Conservation (phyloP, 208 protist genomes). For the Novymonas esmeraldas region DNA sequence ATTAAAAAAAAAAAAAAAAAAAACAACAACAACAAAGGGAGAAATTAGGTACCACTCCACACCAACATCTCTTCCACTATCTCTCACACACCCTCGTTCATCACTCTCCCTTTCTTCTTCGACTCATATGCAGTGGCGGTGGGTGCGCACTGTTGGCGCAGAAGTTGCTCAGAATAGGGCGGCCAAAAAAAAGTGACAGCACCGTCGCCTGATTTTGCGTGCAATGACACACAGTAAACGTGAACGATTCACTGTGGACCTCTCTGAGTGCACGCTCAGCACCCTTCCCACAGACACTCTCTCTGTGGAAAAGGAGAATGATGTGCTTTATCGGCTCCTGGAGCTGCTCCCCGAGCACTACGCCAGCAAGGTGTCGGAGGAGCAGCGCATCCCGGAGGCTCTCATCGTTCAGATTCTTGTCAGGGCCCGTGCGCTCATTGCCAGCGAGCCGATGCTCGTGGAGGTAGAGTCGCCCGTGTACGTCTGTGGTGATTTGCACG, state of each 20-base stretch:
- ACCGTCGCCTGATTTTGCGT: background rate
- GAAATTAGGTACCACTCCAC: too few relatives aligned
- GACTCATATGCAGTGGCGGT: too few relatives aligned
- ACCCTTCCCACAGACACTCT: constrained; percentile 67
- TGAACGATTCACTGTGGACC: constrained; percentile 29
- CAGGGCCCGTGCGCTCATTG: constrained; percentile 60
- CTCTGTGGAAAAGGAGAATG: constrained; percentile 60
- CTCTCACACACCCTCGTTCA: too few relatives aligned
- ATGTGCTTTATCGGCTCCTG: constrained; percentile 76
- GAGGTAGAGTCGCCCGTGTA: constrained; percentile 90
- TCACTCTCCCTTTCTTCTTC: too few relatives aligned
- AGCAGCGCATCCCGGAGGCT: constrained; percentile 72
- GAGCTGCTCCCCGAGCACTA: constrained; percentile 74
- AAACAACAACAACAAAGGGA: background rate
- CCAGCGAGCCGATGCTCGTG: constrained; percentile 67
- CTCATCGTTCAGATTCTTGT: constrained; percentile 70
- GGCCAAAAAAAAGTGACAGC: background rate
- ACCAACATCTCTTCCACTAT: too few relatives aligned
- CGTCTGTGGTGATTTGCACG: constrained; percentile 98
- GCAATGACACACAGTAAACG: constrained; percentile 29
- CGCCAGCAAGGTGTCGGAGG: constrained; percentile 42
- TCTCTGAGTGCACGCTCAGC: constrained; percentile 52
- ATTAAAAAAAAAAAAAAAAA: background rate
- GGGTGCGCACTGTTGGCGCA: too few relatives aligned
- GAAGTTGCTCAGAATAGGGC: background rate